Base-by-base conservation (phyloP, 345 rosid species). In the Noccaea caerulescens region DNA sequence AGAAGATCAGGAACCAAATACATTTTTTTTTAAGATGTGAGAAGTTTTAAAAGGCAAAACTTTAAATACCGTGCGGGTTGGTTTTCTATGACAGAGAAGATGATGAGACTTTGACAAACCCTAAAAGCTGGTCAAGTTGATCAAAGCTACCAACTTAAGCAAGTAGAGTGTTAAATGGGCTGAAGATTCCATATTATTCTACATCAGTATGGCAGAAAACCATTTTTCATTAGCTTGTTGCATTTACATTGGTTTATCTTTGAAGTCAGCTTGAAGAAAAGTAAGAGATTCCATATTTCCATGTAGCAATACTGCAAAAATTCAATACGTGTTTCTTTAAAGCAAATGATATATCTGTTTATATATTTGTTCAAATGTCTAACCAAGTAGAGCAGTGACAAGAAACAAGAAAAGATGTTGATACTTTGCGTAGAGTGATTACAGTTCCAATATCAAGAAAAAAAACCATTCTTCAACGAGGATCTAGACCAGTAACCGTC, bases 251-350 rank as follows among this genome's bases (percentile, higher is more conserved):
- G 23, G 23, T 20, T 20, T 20, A 20, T 20, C 23, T 20, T 20
- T 20, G 23, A 20, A 20, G 23, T 20, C 23, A 20, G 23, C 23
- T 20, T 20, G 23, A 20, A 20, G 23, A 20, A 20, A 20, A 20
- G 23, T 20, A 20, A 20, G 23, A 0, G 23, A 20, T 20, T 20
- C 23, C 23, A 20, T 20, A 20, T 20, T 20, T 20, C 23, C 23
- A 20, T 20, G 23, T 16, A 16, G 18, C 23, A 20, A 87, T 60
- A 41, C 44, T 41, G n/a, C 2, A 10, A 41, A 3, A 41, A 41
- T 41, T 41, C n/a, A 0, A 41, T 5, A 41, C n/a, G 44, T 41
- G 44, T 27, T 27, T 27, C 23, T 20, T 20, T 20, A 20, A 20
- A 20, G 23, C 23, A 20, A 49, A 30, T 49, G 13, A 32, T 51